Evolutionary conservation across 345 rosid species (phyloP).

Genomic region (Citrus australasica): DNA sequence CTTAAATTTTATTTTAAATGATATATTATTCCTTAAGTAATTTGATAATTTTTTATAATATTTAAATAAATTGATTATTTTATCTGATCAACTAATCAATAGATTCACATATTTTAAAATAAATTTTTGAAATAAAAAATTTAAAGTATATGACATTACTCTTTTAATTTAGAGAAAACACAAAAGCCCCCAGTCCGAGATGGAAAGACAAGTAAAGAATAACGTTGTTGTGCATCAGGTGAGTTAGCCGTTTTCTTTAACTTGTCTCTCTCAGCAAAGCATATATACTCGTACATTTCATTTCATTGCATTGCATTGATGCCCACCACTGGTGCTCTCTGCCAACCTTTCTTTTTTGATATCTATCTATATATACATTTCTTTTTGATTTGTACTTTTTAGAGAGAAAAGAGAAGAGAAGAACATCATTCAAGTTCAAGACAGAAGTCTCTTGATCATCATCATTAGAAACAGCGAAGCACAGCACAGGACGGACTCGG

Average conservation of each 20-base stretch:
- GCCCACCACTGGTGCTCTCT: constrained; percentile 17
- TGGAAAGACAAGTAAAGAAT: constrained; percentile 24
- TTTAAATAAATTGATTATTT: too few relatives aligned
- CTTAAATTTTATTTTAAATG: too few relatives aligned
- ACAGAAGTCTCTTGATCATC: constrained; percentile 16
- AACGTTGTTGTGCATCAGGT: constrained; percentile 25
- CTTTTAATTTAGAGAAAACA: too few relatives aligned
- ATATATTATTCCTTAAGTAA: too few relatives aligned
- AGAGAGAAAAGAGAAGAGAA: constrained; percentile 4
- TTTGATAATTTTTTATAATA: too few relatives aligned
- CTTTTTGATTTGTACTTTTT: constrained; percentile 31
- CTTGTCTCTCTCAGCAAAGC: constrained; percentile 27
- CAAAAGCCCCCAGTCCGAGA: not conserved
- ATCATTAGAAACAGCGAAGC: constrained; percentile 32
- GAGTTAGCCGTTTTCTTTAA: constrained; percentile 49
- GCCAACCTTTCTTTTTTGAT: not conserved
- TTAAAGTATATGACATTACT: too few relatives aligned
- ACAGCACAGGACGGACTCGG: not conserved
- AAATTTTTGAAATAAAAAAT: too few relatives aligned
- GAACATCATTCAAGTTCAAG: not conserved
- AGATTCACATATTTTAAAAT: too few relatives aligned
- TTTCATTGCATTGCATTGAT: constrained; percentile 26
- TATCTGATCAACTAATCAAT: too few relatives aligned
- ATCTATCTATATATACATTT: not conserved
- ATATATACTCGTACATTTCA: not conserved